These are phyloP conservation scores for Glycine latifolia DNA, from an alignment of 306 rosid genomes.

Conservation along the genomic window DNA sequence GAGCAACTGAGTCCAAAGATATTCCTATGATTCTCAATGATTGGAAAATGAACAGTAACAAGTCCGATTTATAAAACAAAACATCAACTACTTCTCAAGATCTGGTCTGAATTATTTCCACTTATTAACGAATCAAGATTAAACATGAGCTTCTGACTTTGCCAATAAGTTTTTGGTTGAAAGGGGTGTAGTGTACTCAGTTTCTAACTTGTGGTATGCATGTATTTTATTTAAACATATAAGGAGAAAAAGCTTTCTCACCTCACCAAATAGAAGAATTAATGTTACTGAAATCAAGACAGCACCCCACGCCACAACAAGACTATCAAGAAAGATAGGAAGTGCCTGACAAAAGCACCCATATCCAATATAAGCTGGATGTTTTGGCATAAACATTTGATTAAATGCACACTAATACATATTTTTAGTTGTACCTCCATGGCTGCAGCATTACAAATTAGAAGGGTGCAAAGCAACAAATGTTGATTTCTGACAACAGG, in stretches of 20 bases:
- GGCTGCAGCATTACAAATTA: constrained; percentile 93
- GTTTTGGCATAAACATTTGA: constrained; percentile 4
- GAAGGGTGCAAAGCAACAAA: constrained; percentile 82
- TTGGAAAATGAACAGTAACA: constrained; percentile 46
- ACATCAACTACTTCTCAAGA: background rate
- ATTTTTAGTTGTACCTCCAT: constrained; percentile 77
- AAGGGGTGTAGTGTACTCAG: background rate
- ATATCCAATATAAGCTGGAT: constrained; percentile 24
- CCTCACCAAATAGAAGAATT: constrained; percentile 98
- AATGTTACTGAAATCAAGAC: constrained; percentile 85
- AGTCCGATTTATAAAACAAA: background rate
- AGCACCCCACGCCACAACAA: constrained; percentile 80
- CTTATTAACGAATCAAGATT: background rate
- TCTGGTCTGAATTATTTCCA: constrained; percentile 1
- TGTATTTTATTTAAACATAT: background rate
- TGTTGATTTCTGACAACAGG: constrained; percentile 94
- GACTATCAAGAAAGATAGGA: constrained; percentile 89
- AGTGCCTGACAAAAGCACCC: constrained; percentile 67
- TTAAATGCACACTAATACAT: background rate
- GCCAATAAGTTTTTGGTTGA: background rate
- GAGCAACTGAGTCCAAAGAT: constrained; percentile 2
- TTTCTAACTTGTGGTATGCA: background rate
- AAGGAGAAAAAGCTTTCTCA: constrained; percentile 42
- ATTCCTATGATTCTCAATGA: constrained; percentile 44
- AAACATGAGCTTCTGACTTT: background rate